A percentile compares a stretch with the other conserved stretches of the same genome.
Conservation (phyloP, 2,329 filamentous ascomycete species). For the Setomelanomma holmii region DNA sequence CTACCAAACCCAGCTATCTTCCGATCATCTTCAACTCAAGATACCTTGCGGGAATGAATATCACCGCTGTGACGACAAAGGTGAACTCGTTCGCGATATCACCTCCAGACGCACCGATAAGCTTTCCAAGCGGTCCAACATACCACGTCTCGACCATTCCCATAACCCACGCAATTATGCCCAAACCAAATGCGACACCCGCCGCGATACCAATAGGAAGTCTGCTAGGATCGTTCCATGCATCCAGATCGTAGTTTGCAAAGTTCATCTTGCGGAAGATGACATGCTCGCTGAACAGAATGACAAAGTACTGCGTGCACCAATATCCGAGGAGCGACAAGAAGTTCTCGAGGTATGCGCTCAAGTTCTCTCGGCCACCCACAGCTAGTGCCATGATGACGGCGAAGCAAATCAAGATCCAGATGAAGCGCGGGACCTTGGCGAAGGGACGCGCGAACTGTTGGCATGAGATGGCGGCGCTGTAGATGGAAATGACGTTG, state of each 20-base stretch:
- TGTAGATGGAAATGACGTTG: slow-evolving; percentile 60
- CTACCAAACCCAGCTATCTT: slow-evolving; percentile 9
- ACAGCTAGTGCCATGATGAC: slow-evolving; percentile 54
- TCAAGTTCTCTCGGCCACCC: slow-evolving; percentile 52
- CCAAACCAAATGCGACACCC: slow-evolving; percentile 47
- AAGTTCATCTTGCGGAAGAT: slow-evolving; percentile 59
- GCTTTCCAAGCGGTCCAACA: slow-evolving; percentile 49
- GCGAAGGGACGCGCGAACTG: slow-evolving; percentile 57
- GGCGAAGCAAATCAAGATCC: slow-evolving; percentile 54
- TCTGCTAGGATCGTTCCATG: slow-evolving; percentile 54
- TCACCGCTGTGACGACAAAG: slow-evolving; percentile 30
- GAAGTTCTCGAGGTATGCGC: slow-evolving; percentile 55
- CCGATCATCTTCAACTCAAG: slow-evolving; percentile 36
- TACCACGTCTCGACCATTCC: slow-evolving; percentile 68
- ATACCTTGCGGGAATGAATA: slow-evolving; percentile 37
- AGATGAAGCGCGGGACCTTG: slow-evolving; percentile 60
- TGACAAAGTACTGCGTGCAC: slow-evolving; percentile 55
- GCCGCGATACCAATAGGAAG: slow-evolving; percentile 54
- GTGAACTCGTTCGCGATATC: slow-evolving; percentile 40
- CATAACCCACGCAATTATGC: slow-evolving; percentile 57
- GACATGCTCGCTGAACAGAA: slow-evolving; percentile 55
- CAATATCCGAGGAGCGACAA: slow-evolving; percentile 57
- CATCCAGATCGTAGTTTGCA: slow-evolving; percentile 54
- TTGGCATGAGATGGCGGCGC: slow-evolving; percentile 54
- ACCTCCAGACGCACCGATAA: slow-evolving; percentile 35